Conservation (phyloP, 2,329 filamentous ascomycete species). For the Neonectria punicea region DNA sequence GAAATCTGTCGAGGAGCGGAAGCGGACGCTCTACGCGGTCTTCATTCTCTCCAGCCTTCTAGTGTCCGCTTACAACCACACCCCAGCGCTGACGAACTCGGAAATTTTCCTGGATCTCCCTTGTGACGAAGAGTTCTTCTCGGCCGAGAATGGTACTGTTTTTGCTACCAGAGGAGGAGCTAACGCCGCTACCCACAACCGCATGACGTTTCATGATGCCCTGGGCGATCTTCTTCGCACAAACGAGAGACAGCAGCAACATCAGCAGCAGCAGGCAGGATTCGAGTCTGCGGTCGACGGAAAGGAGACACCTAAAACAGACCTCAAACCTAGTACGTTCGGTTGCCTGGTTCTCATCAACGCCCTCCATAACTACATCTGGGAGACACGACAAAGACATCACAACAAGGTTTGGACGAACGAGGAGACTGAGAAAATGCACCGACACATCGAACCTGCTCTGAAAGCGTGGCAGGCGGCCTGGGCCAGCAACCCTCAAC, state of each 20-base stretch:
- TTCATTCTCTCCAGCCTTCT: slow-evolving; percentile 92
- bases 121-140: slow-evolving; percentile 92
- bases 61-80: slow-evolving; percentile 92
- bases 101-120: slow-evolving; percentile 91
- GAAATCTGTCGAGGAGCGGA: slow-evolving; percentile 90
- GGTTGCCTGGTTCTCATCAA: slow-evolving; percentile 93
- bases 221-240: slow-evolving; percentile 83
- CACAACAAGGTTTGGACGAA: slow-evolving; percentile 90
- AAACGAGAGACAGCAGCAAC: slow-evolving; percentile 72
- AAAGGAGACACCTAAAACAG: slow-evolving; percentile 64
- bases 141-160: slow-evolving; percentile 81
- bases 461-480: slow-evolving; percentile 93
- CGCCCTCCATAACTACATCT: slow-evolving; percentile 96
- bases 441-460: slow-evolving; percentile 92
- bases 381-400: slow-evolving; percentile 93
- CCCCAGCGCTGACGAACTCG: slow-evolving; percentile 90
- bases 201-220: slow-evolving; percentile 83
- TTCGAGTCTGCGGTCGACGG: slow-evolving; percentile 30
- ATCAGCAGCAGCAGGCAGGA: slow-evolving; percentile 63
- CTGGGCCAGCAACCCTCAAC: slow-evolving; percentile 87
- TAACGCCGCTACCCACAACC: slow-evolving; percentile 74
- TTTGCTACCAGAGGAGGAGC: slow-evolving; percentile 84
- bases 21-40: slow-evolving; percentile 90
- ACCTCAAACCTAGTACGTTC: slow-evolving; percentile 87
- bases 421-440: slow-evolving; percentile 95